A percentile compares a stretch with the other conserved stretches of the same genome.
Conservation (phyloP, 768 basidiomycete genomes). For the Boletus fagicola region DNA sequence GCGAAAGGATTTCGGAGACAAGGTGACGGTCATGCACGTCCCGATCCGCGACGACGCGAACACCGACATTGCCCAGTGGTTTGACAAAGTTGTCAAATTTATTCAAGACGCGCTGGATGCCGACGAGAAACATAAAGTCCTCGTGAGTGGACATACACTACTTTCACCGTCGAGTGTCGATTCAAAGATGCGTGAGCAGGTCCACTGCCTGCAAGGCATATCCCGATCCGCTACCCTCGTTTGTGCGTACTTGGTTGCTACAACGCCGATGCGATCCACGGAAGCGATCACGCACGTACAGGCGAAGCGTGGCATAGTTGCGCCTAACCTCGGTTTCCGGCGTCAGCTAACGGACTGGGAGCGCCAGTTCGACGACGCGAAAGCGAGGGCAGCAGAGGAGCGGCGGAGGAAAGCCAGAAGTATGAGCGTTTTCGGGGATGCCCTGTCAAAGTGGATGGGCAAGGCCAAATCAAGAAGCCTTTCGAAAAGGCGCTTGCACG, state of each 20-base stretch:
- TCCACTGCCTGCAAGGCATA: conserved; percentile 76
- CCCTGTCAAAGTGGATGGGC: conserved; percentile 21
- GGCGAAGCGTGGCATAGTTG: conserved; percentile 55
- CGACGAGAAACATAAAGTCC: conserved; percentile 43
- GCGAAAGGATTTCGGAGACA: conserved; percentile 20
- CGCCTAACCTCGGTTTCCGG: conserved; percentile 67
- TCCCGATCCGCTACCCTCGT: conserved; percentile 75
- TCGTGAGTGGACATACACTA: conserved; percentile 38
- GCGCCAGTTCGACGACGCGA: conserved; percentile 28
- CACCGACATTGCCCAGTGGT: conserved; percentile 44
- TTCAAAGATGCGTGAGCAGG: conserved; percentile 38
- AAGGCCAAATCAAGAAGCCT: neutral
- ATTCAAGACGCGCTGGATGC: conserved; percentile 48
- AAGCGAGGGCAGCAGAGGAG: conserved; percentile 18
- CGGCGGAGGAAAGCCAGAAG: conserved; percentile 12
- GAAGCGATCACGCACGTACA: conserved; percentile 58
- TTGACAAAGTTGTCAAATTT: conserved; percentile 51
- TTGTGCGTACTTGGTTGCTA: conserved; percentile 64
- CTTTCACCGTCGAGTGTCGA: neutral
- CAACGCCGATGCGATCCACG: conserved; percentile 47
- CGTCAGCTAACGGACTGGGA: conserved; percentile 49
- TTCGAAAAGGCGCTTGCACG: neutral
- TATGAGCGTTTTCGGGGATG: neutral
- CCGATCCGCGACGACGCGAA: conserved; percentile 41
- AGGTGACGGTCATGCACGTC: conserved; percentile 52